Percentiles rank a stretch among this genome's conserved stretches.
Evolutionary conservation across 192 early-diverging fungal species (phyloP).

Genomic region (Umbelopsis isabellina): DNA sequence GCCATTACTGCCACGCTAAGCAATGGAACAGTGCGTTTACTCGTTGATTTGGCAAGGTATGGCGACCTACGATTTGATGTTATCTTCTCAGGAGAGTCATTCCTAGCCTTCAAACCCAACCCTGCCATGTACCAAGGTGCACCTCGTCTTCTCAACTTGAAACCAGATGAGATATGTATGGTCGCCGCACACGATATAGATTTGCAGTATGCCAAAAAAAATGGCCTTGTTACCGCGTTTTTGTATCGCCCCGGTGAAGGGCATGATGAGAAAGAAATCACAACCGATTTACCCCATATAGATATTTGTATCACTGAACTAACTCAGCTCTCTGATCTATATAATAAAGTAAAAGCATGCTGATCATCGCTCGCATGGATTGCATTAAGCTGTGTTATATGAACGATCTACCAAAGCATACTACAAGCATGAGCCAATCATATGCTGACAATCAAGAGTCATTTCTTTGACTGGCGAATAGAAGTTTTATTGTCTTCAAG

Average conservation of each 20-base stretch:
- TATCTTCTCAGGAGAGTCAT: conserved; percentile 7
- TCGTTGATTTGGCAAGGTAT: not conserved
- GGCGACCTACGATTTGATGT: not conserved
- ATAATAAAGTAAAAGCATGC: not conserved
- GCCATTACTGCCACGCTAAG: conserved; percentile 14
- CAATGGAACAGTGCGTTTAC: conserved; percentile 3
- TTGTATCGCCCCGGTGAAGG: conserved; percentile 4
- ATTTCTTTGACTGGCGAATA: not conserved
- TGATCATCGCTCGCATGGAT: no score
- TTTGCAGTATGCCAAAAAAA: not conserved
- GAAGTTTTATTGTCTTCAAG: conserved; percentile 11
- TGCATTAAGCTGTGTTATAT: no score
- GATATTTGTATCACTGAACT: not conserved
- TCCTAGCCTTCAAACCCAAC: conserved; percentile 4
- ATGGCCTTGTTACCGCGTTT: not conserved
- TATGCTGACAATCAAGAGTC: no score
- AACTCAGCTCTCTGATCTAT: not conserved
- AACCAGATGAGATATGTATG: conserved; percentile 9
- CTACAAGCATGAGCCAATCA: no score
- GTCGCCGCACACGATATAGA: not conserved
- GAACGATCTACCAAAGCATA: no score
- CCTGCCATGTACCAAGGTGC: conserved; percentile 4
- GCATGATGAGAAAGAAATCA: not conserved
- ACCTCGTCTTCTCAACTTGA: not conserved
- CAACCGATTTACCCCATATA: not conserved